These are phyloP conservation scores for Ceratocystis cubensis DNA, from an alignment of 2,329 filamentous ascomycete species.

Conservation along the genomic window DNA sequence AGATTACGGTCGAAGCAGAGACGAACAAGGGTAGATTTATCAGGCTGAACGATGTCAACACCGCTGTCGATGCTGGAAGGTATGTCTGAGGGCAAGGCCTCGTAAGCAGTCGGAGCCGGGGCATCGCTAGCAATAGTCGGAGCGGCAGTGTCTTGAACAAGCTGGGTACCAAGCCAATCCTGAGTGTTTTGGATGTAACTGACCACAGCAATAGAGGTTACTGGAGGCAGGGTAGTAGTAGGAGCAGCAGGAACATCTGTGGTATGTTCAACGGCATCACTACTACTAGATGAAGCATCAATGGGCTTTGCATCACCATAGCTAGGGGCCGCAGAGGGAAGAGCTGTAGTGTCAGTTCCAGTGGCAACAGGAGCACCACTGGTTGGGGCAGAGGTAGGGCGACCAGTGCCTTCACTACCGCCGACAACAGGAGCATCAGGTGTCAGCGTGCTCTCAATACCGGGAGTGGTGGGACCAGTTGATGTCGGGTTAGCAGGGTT, in stretches of 20 bases:
- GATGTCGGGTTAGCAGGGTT: slow-evolving; percentile 17
- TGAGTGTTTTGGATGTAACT: slow-evolving; percentile 19
- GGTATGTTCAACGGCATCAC: slow-evolving; percentile 1
- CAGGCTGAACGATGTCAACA: slow-evolving; percentile 45
- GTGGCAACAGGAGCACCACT: slow-evolving; percentile 18
- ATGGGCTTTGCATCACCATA: neutral
- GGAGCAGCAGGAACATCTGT: slow-evolving; percentile 21
- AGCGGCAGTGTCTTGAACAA: slow-evolving; percentile 21
- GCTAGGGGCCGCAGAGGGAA: neutral
- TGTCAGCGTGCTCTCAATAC: slow-evolving; percentile 20
- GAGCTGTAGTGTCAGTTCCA: slow-evolving; percentile 18
- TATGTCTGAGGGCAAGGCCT: slow-evolving; percentile 50
- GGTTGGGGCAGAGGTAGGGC: slow-evolving; percentile 18
- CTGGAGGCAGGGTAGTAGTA: slow-evolving; percentile 22
- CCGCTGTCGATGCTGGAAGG: slow-evolving; percentile 62
- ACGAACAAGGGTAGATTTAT: slow-evolving; percentile 61
- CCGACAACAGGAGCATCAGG: slow-evolving; percentile 21
- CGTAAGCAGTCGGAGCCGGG: slow-evolving; percentile 27
- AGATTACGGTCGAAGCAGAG: slow-evolving; percentile 70
- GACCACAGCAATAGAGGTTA: slow-evolving; percentile 21
- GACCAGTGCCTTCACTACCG: slow-evolving; percentile 11
- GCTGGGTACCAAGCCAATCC: slow-evolving; percentile 21
- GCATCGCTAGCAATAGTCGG: slow-evolving; percentile 21
- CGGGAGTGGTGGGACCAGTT: neutral
- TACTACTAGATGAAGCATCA: neutral